Conservation (phyloP, 805 yeast genomes). For the Kazachstania martiniae region DNA sequence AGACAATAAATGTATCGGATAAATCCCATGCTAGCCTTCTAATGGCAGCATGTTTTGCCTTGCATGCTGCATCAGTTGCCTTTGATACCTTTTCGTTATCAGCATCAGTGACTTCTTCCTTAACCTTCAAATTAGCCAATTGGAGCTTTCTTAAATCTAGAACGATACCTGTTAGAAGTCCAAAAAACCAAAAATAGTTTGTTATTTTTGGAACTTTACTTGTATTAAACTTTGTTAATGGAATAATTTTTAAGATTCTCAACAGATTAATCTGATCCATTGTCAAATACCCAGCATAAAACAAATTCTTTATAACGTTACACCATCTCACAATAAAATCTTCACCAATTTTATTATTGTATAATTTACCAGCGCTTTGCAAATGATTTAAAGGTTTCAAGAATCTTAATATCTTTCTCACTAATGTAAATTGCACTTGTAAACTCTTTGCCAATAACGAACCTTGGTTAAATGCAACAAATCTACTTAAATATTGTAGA, state of each 20-base stretch:
- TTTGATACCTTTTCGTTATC: background rate
- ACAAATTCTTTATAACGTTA: slow-evolving; percentile 41
- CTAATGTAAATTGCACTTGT: slow-evolving; percentile 51
- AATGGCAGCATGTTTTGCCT: slow-evolving; percentile 39
- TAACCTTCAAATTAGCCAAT: slow-evolving; percentile 23
- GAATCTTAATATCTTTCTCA: slow-evolving; percentile 77
- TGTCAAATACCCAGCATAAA: slow-evolving; percentile 51
- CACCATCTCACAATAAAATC: slow-evolving; percentile 30
- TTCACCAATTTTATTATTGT: slow-evolving; percentile 57
- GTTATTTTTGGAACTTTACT: slow-evolving; percentile 45
- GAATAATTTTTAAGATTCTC: slow-evolving; percentile 35
- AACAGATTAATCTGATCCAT: slow-evolving; percentile 56
- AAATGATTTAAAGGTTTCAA: slow-evolving; percentile 71
- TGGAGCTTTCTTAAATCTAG: slow-evolving; percentile 47
- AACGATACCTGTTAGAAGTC: slow-evolving; percentile 50
- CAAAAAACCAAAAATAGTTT: slow-evolving; percentile 68
- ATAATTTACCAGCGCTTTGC: slow-evolving; percentile 55
- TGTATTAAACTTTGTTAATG: slow-evolving; percentile 38
- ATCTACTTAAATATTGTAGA: slow-evolving; percentile 73
- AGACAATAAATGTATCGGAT: slow-evolving; percentile 65
- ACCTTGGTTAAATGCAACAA: slow-evolving; percentile 46
- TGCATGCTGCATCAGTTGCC: slow-evolving; percentile 9
- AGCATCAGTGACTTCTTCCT: background rate
- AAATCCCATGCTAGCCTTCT: slow-evolving; percentile 67
- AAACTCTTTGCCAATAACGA: slow-evolving; percentile 43